phyloP scores from a whole-genome alignment of 2,329 filamentous ascomycete species.

The Incumbomyces lentus region DNA sequence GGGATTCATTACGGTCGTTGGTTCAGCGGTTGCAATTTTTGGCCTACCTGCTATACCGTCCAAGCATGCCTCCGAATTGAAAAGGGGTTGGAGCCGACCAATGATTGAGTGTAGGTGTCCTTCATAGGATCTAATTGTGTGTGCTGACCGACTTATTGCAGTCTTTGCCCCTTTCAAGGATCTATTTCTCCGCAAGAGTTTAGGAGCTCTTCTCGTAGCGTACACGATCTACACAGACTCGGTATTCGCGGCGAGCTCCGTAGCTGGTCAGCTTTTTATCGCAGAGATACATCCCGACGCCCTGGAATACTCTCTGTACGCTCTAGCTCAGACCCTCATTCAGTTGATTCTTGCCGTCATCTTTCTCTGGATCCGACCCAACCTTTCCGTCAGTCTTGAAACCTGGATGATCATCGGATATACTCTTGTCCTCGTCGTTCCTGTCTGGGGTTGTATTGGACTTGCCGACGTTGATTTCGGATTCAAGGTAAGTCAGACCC shows the following conservation, averaged over 20 bases:
- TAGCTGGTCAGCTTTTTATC: neutral
- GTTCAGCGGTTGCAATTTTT: neutral
- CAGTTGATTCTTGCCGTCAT: too few relatives aligned
- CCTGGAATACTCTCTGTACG: conserved; percentile 4
- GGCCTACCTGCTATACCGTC: too few relatives aligned
- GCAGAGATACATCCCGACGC: neutral
- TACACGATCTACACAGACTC: conserved; percentile 7
- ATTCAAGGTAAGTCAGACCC: conserved; percentile 1
- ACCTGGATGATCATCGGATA: conserved; percentile 56
- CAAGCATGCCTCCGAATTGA: too few relatives aligned
- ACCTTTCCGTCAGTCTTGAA: conserved; percentile 39
- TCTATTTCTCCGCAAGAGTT: neutral
- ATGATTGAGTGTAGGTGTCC: too few relatives aligned
- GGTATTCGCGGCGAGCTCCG: neutral
- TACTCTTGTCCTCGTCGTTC: conserved; percentile 53
- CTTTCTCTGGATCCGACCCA: too few relatives aligned
- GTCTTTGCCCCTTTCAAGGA: conserved; percentile 3
- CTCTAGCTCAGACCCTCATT: too few relatives aligned
- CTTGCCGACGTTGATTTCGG: conserved; percentile 1
- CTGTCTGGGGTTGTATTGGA: conserved; percentile 7
- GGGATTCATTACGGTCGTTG: conserved; percentile 5
- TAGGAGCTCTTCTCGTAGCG: neutral
- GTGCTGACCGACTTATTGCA: too few relatives aligned
- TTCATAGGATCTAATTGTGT: too few relatives aligned
- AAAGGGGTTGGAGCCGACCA: too few relatives aligned